Evolutionary conservation across 345 rosid genomes (phyloP).

Genomic region (Trapa bicornis): DNA sequence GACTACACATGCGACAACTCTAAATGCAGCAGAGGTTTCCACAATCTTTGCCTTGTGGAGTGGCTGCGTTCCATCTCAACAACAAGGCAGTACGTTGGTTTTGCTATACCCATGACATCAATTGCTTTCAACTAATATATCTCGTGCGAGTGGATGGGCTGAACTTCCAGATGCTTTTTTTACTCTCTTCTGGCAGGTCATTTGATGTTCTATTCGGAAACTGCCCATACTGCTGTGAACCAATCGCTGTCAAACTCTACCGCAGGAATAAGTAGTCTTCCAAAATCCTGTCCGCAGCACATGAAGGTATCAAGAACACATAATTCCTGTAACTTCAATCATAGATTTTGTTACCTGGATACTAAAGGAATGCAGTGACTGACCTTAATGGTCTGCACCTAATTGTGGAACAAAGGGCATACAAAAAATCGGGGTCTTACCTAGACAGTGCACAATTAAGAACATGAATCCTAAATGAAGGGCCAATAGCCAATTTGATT

Average conservation of each 20-base stretch:
- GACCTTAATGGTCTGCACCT: too few relatives aligned
- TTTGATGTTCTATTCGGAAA: constrained; percentile 65
- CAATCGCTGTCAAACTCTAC: constrained; percentile 55
- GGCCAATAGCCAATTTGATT: too few relatives aligned
- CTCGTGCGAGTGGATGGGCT: neutral
- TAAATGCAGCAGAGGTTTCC: constrained; percentile 62
- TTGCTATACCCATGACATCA: constrained; percentile 3
- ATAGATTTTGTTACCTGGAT: too few relatives aligned
- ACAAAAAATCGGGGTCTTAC: too few relatives aligned
- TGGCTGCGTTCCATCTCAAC: constrained; percentile 78
- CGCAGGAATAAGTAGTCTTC: constrained; percentile 10
- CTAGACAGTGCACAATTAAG: too few relatives aligned
- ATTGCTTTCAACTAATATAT: constrained; percentile 7
- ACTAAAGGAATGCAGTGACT: too few relatives aligned
- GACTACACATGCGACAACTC: constrained; percentile 61
- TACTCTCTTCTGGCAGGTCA: constrained; percentile 33
- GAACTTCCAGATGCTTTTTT: neutral
- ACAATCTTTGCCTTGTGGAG: constrained; percentile 52
- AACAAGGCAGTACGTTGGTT: constrained; percentile 59
- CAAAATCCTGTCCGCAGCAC: neutral
- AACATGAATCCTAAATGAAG: too few relatives aligned
- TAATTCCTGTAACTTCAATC: too few relatives aligned
- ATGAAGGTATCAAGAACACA: neutral
- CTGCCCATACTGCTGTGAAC: constrained; percentile 69
- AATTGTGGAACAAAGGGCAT: too few relatives aligned